A percentile compares a stretch with the other conserved stretches of the same genome.
Evolutionary conservation across 257 asterid species (phyloP).

Genomic region (Solanum stenotomum): DNA sequence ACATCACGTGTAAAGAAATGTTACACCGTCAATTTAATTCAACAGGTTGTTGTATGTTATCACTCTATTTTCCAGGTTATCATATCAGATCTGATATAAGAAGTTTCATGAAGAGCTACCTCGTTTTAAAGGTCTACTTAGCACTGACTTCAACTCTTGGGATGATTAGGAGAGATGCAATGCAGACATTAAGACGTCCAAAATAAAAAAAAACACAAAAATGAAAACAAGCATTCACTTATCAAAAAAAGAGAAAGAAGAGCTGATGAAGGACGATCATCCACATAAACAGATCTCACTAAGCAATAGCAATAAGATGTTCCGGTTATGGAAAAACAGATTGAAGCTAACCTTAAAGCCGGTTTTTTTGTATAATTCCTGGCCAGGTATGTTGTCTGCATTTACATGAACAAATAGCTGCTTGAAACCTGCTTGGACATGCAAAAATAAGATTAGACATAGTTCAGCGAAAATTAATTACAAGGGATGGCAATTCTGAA

Average conservation of each 20-base stretch:
- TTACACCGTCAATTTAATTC: not conserved
- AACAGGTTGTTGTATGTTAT: not conserved
- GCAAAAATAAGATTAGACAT: not conserved
- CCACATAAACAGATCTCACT: not conserved
- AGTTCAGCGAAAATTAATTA: not conserved
- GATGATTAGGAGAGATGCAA: not conserved
- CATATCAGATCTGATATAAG: not conserved
- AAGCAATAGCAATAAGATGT: not conserved
- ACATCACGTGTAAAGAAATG: not conserved
- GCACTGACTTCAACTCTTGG: not conserved
- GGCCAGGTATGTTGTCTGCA: slow-evolving; percentile 65
- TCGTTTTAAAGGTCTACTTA: not conserved
- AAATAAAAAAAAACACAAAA: not conserved
- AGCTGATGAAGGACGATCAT: not conserved
- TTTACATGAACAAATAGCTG: slow-evolving; percentile 80
- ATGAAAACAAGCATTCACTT: not conserved
- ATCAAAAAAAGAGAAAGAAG: not conserved
- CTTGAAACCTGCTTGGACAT: slow-evolving; percentile 50
- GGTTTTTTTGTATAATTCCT: slow-evolving; percentile 59
- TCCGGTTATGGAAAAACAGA: not conserved
- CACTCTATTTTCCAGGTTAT: not conserved
- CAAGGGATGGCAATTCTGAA: not conserved
- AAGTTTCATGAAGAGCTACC: not conserved
- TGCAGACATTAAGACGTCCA: not conserved
- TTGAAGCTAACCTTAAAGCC: slow-evolving; percentile 59